Evolutionary conservation across 345 rosid genomes (phyloP), one percentile per base, ranked within the genome.

Genomic region (Firmiana major): DNA sequence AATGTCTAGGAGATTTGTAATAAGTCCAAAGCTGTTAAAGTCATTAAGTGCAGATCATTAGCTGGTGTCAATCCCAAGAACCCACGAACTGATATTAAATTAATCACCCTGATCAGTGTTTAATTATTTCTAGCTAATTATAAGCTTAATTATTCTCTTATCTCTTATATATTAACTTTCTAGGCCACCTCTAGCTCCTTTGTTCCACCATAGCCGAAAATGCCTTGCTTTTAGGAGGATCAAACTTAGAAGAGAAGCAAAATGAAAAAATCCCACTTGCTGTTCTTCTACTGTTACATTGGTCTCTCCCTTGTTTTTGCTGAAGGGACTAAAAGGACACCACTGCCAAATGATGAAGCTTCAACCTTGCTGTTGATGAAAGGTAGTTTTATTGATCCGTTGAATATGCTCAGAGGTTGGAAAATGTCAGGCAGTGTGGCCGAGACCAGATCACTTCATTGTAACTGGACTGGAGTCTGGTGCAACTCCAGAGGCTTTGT

Each of bases 401-500:
- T 82, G 36, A 85, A 83, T 65, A 70, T 13, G 58, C 94, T 93
- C 45, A 43, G 67, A 45, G 92, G 88, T 78, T 95, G 98, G 98
- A 85, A 49, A 78, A 38, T 66, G 68, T 79, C 85, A 16, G 75
- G 83, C 45, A 70, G 73, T 59, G 74, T 63, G 40, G 58, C 76
- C 8, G 83, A 45, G 31, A 76, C 80, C 7, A 62, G 22, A 11
- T 46, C 75, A 0, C 45, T 24, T 69, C 92, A 93, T 76, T 95
- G 99, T 77, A 83, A 75, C 16, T 93, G 98, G 99, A 89, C 89
- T 5, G 94, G 97, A 38, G 88, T 95, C 26, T 73, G 77, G 43
- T 93, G 99, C 87, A 86, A 86, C 83, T 73, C 89, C 17, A 71
- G 63, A 54, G 94, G 98, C 34, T 81, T 80, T 55, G 93, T 95